Evolutionary conservation across 768 basidiomycete species (phyloP).

Genomic region (Floccularia luteovirens): DNA sequence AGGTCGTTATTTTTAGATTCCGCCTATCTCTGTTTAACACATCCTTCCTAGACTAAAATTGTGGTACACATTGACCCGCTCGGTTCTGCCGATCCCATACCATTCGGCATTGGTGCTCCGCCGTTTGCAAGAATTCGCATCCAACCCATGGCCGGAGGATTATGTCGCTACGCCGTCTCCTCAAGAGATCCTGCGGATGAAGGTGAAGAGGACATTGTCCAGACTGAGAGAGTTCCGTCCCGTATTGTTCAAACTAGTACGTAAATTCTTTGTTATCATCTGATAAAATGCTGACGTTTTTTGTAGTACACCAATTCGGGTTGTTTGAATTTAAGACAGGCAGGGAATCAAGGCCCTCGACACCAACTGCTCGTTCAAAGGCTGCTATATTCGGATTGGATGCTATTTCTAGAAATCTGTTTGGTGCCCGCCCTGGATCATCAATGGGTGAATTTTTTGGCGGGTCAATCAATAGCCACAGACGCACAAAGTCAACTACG

Average conservation of each 20-base stretch:
- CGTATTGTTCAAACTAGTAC: conserved; percentile 79
- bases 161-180: conserved; percentile 72
- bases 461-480: conserved; percentile 60
- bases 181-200: conserved; percentile 72
- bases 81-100: conserved; percentile 70
- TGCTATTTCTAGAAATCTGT: conserved; percentile 84
- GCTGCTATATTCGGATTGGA: conserved; percentile 88
- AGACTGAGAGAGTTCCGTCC: conserved; percentile 63
- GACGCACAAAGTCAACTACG: conserved; percentile 59
- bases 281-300: conserved; percentile 5
- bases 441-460: conserved; percentile 72
- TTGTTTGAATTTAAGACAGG: conserved; percentile 84
- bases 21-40: conserved; percentile 3
- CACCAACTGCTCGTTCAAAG: conserved; percentile 74
- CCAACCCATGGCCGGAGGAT: conserved; percentile 77
- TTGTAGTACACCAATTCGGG: conserved; percentile 77
- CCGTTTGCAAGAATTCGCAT: conserved; percentile 78
- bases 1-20: conserved; percentile 39
- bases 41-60: conserved; percentile 67
- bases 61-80: conserved; percentile 79
- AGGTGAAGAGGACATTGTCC: conserved; percentile 76
- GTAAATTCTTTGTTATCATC: conserved; percentile 14
- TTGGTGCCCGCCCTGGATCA: conserved; percentile 61
- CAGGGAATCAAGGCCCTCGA: conserved; percentile 68
- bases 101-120: conserved; percentile 60